Evolutionary conservation across 257 asterid species (phyloP).

Genomic region (Apocynum venetum): DNA sequence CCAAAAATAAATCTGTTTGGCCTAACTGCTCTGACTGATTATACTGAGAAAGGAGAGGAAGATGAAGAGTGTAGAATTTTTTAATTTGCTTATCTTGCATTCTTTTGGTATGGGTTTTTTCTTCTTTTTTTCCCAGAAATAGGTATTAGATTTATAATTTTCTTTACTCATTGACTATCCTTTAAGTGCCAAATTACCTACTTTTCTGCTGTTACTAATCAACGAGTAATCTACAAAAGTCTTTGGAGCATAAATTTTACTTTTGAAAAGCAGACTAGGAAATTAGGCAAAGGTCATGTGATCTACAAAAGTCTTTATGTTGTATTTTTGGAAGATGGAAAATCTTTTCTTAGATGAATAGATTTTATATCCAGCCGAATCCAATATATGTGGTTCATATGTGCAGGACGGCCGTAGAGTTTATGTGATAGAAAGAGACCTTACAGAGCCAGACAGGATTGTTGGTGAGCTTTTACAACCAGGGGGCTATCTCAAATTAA

Average conservation of each 20-base stretch:
- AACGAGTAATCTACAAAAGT: not conserved
- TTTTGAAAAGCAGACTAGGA: too few species aligned
- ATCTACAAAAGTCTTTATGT: too few species aligned
- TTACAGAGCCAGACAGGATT: constrained; percentile 28
- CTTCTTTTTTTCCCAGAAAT: not conserved
- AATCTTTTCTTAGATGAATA: not conserved
- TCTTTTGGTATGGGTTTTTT: not conserved
- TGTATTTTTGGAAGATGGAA: not conserved
- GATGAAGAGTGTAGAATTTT: too few species aligned
- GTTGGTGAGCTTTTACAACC: constrained; percentile 39
- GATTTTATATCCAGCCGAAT: not conserved
- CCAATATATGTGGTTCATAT: not conserved
- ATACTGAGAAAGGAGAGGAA: too few species aligned
- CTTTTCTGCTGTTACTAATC: not conserved
- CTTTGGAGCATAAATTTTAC: too few species aligned
- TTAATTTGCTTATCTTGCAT: not conserved
- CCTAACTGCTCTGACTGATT: too few species aligned
- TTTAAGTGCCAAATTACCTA: not conserved
- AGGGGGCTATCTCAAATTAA: constrained; percentile 30
- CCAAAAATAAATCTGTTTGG: too few species aligned
- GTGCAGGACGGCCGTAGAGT: constrained; percentile 33
- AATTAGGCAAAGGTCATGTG: too few species aligned
- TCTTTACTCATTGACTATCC: not conserved
- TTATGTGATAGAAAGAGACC: constrained; percentile 32
- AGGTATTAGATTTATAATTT: not conserved